Evolutionary conservation across 2,329 filamentous ascomycete genomes (phyloP), one percentile per base, ranked within the genome.

Genomic region (Xylaria sp.): DNA sequence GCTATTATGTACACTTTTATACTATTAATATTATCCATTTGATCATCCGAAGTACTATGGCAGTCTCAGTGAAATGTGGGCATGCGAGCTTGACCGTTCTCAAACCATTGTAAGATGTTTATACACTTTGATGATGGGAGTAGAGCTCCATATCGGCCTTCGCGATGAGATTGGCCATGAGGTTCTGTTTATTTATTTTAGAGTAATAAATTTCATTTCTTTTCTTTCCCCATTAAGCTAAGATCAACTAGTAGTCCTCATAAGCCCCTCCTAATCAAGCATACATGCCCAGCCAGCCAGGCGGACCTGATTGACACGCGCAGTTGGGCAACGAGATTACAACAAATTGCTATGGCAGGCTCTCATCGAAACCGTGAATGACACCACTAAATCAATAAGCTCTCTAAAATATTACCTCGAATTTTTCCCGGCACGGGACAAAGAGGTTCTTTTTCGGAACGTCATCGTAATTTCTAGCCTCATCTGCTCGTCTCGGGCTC

Each of bases 21-120:
- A 46, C 37, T 25, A 51, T 11, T 51, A 54, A 44, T 54, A 54
- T n/a, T 35, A 21, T 60, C 25, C 15, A 31, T 6, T 46, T 29
- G n/a, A 9, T 2, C 19, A 37, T 11, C 0, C 27, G 1, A 7
- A 15, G 2, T n/a, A 9, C 3, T 11, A 13, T n/a, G 13, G 6
- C 11, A 11, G 2, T 19, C 17, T n/a, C n/a, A 2, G 4, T 1
- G 2, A 10, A 35, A 48, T 15, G 4, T 9, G 10, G 11, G 11
- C 2, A 15, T n/a, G 5, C 1, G 7, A 4, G 8, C 5, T 10
- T 48, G 5, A n/a, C 1, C 4, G 29, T 15, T 4, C 29, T 6
- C 5, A 21, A 25, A 13, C 17, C 6, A 23, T 15, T 25, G 11
- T 13, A 7, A 15, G n/a, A n/a, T n/a, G n/a, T n/a, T n/a, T n/a